Percentiles rank a stretch among this genome's conserved stretches.
phyloP scores from a whole-genome alignment of 306 rosid species.

The Dalbergia cultrata region DNA sequence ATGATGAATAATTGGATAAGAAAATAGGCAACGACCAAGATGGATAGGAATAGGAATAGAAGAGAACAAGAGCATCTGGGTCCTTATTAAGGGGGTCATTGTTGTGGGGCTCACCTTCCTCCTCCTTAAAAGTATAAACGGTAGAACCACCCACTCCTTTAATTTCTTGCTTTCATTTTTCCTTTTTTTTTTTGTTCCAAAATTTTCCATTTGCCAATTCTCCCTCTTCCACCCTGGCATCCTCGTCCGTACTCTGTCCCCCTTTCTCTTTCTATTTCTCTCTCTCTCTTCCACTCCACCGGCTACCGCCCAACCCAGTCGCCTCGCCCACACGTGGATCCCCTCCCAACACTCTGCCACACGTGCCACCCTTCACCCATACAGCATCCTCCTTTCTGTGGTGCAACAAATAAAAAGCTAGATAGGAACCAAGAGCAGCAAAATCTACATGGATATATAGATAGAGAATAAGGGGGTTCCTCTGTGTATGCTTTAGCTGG shows the following conservation, averaged over 20 bases:
- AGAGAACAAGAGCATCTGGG: neutral
- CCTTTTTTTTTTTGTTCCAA: neutral
- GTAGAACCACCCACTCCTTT: slow-evolving; percentile 43
- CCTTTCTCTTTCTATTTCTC: slow-evolving; percentile 18
- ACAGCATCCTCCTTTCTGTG: slow-evolving; percentile 60
- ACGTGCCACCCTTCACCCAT: slow-evolving; percentile 65
- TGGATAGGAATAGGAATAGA: too few species aligned
- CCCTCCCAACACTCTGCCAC: slow-evolving; percentile 33
- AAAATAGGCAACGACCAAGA: neutral
- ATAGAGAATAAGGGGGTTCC: neutral
- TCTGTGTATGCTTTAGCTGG: neutral
- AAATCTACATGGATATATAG: slow-evolving; percentile 29
- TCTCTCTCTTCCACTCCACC: slow-evolving; percentile 47
- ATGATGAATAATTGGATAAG: neutral
- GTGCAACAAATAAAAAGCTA: slow-evolving; percentile 88
- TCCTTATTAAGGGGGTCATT: slow-evolving; percentile 44
- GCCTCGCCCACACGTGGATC: slow-evolving; percentile 47
- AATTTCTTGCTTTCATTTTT: neutral
- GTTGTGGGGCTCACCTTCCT: slow-evolving; percentile 39
- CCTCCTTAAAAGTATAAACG: slow-evolving; percentile 49
- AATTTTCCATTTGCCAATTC: neutral
- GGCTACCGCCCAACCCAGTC: slow-evolving; percentile 61
- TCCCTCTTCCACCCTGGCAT: slow-evolving; percentile 50
- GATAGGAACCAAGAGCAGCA: slow-evolving; percentile 57
- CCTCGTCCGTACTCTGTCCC: slow-evolving; percentile 81